These are phyloP conservation scores for Boletus sensibilis DNA, from an alignment of 768 basidiomycete species.

Conservation along the genomic window DNA sequence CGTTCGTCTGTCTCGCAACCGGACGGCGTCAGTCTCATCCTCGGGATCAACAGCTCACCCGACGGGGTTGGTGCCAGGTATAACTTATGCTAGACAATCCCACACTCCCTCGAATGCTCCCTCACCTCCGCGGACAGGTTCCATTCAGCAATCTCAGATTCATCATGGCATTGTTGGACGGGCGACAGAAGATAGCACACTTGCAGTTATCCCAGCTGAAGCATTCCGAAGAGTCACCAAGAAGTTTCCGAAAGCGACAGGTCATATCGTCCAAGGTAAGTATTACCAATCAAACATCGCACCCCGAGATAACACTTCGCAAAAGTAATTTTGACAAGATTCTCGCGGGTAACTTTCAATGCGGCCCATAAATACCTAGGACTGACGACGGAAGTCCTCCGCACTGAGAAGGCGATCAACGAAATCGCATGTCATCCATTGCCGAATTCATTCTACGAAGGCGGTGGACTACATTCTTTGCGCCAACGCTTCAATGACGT, in stretches of 20 bases:
- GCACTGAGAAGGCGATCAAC: conserved; percentile 96
- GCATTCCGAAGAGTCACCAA: conserved; percentile 93
- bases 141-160: conserved; percentile 30
- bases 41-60: conserved; percentile 68
- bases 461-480: conserved; percentile 84
- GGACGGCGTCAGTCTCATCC: conserved; percentile 64
- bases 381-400: conserved; percentile 89
- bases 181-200: conserved; percentile 89
- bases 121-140: conserved; percentile 28
- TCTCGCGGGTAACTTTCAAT: conserved; percentile 95
- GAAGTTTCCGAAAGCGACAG: conserved; percentile 95
- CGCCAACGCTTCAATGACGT: conserved; percentile 84
- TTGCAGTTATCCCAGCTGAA: conserved; percentile 98
- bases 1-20: conserved; percentile 32
- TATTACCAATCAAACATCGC: not conserved
- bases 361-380: conserved; percentile 97
- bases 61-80: conserved; percentile 29
- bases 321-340: conserved; percentile 88
- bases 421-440: conserved; percentile 95
- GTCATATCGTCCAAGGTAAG: conserved; percentile 90
- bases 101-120: conserved; percentile 17
- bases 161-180: conserved; percentile 84
- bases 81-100: conserved; percentile 1
- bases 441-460: conserved; percentile 87
- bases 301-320: conserved; percentile 11